Conservation (phyloP, 805 yeast genomes). For the Ogataea polymorpha region DNA sequence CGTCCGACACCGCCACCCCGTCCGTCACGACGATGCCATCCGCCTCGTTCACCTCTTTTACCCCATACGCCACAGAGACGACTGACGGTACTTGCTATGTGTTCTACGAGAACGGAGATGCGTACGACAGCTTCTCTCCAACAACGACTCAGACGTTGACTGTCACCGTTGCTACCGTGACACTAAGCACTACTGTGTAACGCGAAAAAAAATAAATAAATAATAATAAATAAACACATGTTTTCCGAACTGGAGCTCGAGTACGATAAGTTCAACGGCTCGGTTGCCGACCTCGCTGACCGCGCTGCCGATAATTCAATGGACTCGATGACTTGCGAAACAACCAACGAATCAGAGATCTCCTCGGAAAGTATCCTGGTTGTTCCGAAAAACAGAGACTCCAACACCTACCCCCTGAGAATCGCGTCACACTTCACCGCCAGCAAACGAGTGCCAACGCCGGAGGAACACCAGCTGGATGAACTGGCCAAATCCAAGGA, state of each 20-base stretch:
- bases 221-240: slow-evolving; percentile 6
- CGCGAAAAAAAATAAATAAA: slow-evolving; percentile 8
- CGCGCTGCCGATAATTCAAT: slow-evolving; percentile 12
- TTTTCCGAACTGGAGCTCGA: slow-evolving; percentile 29
- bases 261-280: slow-evolving; percentile 33
- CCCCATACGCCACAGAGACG: slow-evolving; percentile 33
- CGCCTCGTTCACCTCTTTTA: slow-evolving; percentile 25
- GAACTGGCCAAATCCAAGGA: slow-evolving; percentile 18
- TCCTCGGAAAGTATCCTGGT: slow-evolving; percentile 13
- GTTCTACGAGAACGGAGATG: slow-evolving; percentile 34
- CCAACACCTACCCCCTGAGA: slow-evolving; percentile 15
- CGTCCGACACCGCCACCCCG: slow-evolving; percentile 13
- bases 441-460: slow-evolving; percentile 16
- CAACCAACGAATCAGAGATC: slow-evolving; percentile 23
- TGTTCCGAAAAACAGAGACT: slow-evolving; percentile 20
- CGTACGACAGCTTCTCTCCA: slow-evolving; percentile 26
- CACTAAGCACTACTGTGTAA: slow-evolving; percentile 18
- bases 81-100: slow-evolving; percentile 34
- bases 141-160: slow-evolving; percentile 35
- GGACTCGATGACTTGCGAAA: slow-evolving; percentile 20
- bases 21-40: slow-evolving; percentile 10
- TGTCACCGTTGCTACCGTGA: slow-evolving; percentile 34
- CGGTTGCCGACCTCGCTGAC: slow-evolving; percentile 29
- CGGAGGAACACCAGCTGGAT: slow-evolving; percentile 16
- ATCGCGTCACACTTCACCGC: slow-evolving; percentile 28